These are phyloP conservation scores for Penicillium crystallinum DNA, from an alignment of 495 filamentous ascomycete species.

Conservation along the genomic window DNA sequence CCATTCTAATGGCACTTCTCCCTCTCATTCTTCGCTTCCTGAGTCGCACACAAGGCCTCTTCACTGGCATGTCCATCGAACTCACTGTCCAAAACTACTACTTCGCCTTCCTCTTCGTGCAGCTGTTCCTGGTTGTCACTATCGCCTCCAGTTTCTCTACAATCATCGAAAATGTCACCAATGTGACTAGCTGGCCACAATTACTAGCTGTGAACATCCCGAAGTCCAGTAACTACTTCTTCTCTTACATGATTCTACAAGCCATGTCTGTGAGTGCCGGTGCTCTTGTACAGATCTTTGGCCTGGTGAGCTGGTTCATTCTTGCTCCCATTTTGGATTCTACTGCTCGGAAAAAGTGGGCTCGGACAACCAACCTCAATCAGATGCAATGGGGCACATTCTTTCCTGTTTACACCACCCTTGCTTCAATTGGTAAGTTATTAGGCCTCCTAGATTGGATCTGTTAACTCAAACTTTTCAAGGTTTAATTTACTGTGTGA, in stretches of 20 bases:
- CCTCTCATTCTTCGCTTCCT: slow-evolving; percentile 74
- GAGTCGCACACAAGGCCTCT: slow-evolving; percentile 67
- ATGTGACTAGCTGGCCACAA: slow-evolving; percentile 57
- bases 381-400: slow-evolving; percentile 86
- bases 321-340: slow-evolving; percentile 72
- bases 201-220: slow-evolving; percentile 81
- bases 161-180: slow-evolving; percentile 55
- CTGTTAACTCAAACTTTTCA: slow-evolving; percentile 4
- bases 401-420: slow-evolving; percentile 93
- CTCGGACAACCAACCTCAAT: slow-evolving; percentile 71
- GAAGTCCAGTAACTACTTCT: slow-evolving; percentile 92
- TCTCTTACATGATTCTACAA: slow-evolving; percentile 96
- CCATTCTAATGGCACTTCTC: slow-evolving; percentile 73
- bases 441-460: neutral
- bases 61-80: slow-evolving; percentile 77
- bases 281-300: slow-evolving; percentile 78
- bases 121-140: slow-evolving; percentile 90
- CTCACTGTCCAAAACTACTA: slow-evolving; percentile 87
- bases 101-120: slow-evolving; percentile 91
- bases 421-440: slow-evolving; percentile 79
- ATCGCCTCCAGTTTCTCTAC: slow-evolving; percentile 74
- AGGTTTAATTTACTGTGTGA: slow-evolving; percentile 83
- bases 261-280: slow-evolving; percentile 86
- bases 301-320: slow-evolving; percentile 74
- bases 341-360: slow-evolving; percentile 87